Base-by-base conservation (phyloP, 768 basidiomycete genomes). In the Lyophyllum decastes region DNA sequence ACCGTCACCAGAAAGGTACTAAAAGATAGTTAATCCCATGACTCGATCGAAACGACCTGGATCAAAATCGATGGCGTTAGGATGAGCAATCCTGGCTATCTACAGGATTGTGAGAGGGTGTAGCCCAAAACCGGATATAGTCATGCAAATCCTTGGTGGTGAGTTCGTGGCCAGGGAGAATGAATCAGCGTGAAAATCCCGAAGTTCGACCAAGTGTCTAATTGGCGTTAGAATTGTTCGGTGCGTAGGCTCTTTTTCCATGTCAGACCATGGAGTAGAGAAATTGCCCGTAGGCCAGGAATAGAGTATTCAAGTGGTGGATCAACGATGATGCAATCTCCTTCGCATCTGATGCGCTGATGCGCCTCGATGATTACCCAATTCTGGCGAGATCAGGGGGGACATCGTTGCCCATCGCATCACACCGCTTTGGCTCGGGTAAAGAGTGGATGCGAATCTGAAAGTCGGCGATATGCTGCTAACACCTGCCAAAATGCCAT, bases 291-390 rank as follows among this genome's bases (percentile, higher is more conserved):
- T n/a, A n/a, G n/a, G n/a, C n/a, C n/a, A n/a, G n/a, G n/a, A n/a
- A n/a, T n/a, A n/a, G n/a, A n/a, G n/a, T n/a, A n/a, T n/a, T n/a
- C n/a, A n/a, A 38, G 9, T 12, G 14, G 35, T 38, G 3, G 24
- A 45, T 21, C 19, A 19, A 5, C 12, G 44, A 45, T 24, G 24
- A 24, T 25, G 11, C 6, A 1, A 7, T 27, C 40, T 41, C n/a
- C 40, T 25, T 24, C 51, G 19, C 21, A 25, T 17, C 30, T 52
- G 51, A 52, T 52, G 51, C 51, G 51, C 51, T 52, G 51, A 52
- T 52, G 51, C 51, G 51, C 51, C 51, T 30, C 5, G 30, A n/a
- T n/a, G n/a, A n/a, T n/a, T n/a, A n/a, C n/a, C n/a, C n/a, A n/a
- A n/a, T n/a, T n/a, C n/a, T n/a, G n/a, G n/a, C n/a, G n/a, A 30